These are phyloP conservation scores for Exophiala spinifera DNA, from an alignment of 2,329 filamentous ascomycete species.

Conservation along the genomic window DNA sequence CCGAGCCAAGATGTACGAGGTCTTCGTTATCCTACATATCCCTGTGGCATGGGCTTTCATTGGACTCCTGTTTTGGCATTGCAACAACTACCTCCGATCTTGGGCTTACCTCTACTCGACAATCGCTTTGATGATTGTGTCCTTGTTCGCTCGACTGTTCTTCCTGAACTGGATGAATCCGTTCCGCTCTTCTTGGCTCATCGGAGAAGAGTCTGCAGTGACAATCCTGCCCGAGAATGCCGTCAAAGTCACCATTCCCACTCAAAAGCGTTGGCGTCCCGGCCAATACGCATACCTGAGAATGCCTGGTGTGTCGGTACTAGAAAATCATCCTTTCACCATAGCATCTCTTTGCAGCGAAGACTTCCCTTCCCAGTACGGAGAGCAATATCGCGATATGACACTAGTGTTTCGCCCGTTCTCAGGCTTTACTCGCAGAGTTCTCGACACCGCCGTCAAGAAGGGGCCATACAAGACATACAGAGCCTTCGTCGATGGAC, in stretches of 20 bases:
- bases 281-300: slow-evolving; percentile 93
- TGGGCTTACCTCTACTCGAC: slow-evolving; percentile 87
- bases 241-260: slow-evolving; percentile 93
- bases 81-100: slow-evolving; percentile 83
- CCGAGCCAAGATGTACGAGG: slow-evolving; percentile 74
- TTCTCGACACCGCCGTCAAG: slow-evolving; percentile 76
- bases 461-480: slow-evolving; percentile 91
- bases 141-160: slow-evolving; percentile 71
- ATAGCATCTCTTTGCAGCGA: slow-evolving; percentile 89
- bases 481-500: slow-evolving; percentile 86
- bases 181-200: slow-evolving; percentile 73
- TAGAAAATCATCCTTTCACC: slow-evolving; percentile 95
- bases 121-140: slow-evolving; percentile 71
- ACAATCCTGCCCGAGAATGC: slow-evolving; percentile 88
- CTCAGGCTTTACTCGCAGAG: slow-evolving; percentile 80
- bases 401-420: slow-evolving; percentile 90
- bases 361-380: slow-evolving; percentile 89
- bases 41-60: slow-evolving; percentile 78
- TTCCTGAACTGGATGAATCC: slow-evolving; percentile 89
- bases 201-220: slow-evolving; percentile 87
- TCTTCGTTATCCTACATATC: slow-evolving; percentile 78
- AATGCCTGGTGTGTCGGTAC: slow-evolving; percentile 85
- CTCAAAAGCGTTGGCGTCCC: slow-evolving; percentile 86
- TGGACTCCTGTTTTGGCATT: slow-evolving; percentile 91
- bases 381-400: slow-evolving; percentile 82